These are phyloP conservation scores for Diplodia mutila DNA, from an alignment of 2,329 filamentous ascomycete species.

Conservation along the genomic window DNA sequence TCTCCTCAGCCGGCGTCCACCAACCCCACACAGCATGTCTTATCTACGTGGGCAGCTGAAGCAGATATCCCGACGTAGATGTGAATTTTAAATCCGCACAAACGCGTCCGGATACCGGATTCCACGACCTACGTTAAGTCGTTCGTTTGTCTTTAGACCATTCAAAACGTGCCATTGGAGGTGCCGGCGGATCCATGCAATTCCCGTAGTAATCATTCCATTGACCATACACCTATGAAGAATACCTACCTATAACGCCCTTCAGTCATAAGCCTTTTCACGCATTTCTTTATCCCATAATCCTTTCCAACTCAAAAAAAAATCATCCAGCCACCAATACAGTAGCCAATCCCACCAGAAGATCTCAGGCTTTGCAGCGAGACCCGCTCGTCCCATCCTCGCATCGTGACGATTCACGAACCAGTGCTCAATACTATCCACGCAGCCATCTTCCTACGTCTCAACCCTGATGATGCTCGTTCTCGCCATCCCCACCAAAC, in stretches of 20 bases:
- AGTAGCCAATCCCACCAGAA: not conserved
- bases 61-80: no score
- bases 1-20: no score
- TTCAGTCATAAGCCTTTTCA: not conserved
- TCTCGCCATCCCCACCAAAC: not conserved
- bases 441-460: not conserved
- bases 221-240: not conserved
- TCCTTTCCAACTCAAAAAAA: not conserved
- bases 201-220: slow-evolving; percentile 7
- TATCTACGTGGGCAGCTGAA: no score
- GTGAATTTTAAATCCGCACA: no score
- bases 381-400: no score
- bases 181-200: not conserved
- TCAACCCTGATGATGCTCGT: not conserved
- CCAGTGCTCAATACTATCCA: not conserved
- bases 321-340: not conserved
- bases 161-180: no score
- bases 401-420: not conserved
- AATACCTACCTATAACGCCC: not conserved
- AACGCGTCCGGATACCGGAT: no score
- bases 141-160: no score
- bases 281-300: not conserved
- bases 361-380: not conserved
- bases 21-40: no score
- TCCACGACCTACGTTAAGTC: no score